Conservation (phyloP, 306 rosid species). For the Malus asiatica region DNA sequence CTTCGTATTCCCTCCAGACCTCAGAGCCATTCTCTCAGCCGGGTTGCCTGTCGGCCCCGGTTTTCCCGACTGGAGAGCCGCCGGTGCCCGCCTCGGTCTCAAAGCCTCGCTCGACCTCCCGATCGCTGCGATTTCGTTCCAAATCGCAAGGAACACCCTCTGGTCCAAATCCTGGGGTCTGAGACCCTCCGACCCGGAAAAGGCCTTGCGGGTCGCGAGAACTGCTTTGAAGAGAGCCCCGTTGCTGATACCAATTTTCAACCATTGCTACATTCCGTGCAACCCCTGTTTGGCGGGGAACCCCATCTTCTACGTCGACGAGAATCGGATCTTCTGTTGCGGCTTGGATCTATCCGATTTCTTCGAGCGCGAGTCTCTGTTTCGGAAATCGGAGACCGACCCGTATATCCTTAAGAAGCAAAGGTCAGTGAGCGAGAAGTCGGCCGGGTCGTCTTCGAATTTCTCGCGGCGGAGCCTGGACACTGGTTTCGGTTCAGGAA, state of each 20-base stretch:
- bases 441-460: constrained; percentile 53
- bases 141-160: constrained; percentile 69
- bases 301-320: constrained; percentile 86
- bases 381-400: constrained; percentile 50
- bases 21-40: constrained; percentile 77
- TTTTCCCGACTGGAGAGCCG: constrained; percentile 86
- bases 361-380: constrained; percentile 72
- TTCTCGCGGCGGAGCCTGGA: constrained; percentile 80
- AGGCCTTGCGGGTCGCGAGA: constrained; percentile 68
- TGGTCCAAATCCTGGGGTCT: constrained; percentile 95
- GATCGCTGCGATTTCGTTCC: constrained; percentile 90
- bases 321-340: constrained; percentile 81
- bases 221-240: constrained; percentile 89
- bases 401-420: constrained; percentile 53
- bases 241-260: constrained; percentile 79
- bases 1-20: constrained; percentile 87
- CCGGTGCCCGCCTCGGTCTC: constrained; percentile 72
- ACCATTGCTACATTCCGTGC: constrained; percentile 97
- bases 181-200: constrained; percentile 77
- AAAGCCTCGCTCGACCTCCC: constrained; percentile 88
- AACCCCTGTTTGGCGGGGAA: constrained; percentile 87
- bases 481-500: constrained; percentile 33
- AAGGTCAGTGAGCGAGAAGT: constrained; percentile 70
- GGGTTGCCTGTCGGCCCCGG: constrained; percentile 87
- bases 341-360: constrained; percentile 89